A percentile compares a stretch with the other conserved stretches of the same genome.
Evolutionary conservation across 192 early-diverging fungal genomes (phyloP).

Genomic region (Podila epicladia): DNA sequence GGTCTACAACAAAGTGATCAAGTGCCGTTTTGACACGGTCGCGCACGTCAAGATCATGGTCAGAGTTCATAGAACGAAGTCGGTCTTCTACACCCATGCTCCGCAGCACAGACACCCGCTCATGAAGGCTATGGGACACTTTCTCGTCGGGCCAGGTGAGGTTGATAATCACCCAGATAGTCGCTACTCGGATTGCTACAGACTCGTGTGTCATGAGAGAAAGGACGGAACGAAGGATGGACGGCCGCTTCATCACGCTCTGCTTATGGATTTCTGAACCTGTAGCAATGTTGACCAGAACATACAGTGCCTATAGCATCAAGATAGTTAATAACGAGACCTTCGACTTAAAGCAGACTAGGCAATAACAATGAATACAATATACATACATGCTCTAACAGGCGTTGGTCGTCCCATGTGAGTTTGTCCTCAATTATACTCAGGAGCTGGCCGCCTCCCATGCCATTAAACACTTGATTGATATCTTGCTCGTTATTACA

Average conservation of each 20-base stretch:
- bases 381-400: conserved; percentile 46
- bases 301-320: conserved; percentile 67
- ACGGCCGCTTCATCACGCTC: conserved; percentile 64
- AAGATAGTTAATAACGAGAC: no score
- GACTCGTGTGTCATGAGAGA: conserved; percentile 65
- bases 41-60: conserved; percentile 73
- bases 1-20: conserved; percentile 55
- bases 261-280: conserved; percentile 71
- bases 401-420: conserved; percentile 34
- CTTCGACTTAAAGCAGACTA: conserved; percentile 2
- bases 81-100: conserved; percentile 67
- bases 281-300: conserved; percentile 77
- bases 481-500: conserved; percentile 70
- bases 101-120: conserved; percentile 59
- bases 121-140: conserved; percentile 31
- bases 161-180: conserved; percentile 82
- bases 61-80: conserved; percentile 64
- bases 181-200: conserved; percentile 66
- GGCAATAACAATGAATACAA: no score
- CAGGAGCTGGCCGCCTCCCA: conserved; percentile 68
- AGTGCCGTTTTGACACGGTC: conserved; percentile 77
- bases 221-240: conserved; percentile 58
- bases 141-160: conserved; percentile 74
- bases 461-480: conserved; percentile 72
- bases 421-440: conserved; percentile 74